Conservation (phyloP, 345 rosid genomes). For the Moricandia arvensis region DNA sequence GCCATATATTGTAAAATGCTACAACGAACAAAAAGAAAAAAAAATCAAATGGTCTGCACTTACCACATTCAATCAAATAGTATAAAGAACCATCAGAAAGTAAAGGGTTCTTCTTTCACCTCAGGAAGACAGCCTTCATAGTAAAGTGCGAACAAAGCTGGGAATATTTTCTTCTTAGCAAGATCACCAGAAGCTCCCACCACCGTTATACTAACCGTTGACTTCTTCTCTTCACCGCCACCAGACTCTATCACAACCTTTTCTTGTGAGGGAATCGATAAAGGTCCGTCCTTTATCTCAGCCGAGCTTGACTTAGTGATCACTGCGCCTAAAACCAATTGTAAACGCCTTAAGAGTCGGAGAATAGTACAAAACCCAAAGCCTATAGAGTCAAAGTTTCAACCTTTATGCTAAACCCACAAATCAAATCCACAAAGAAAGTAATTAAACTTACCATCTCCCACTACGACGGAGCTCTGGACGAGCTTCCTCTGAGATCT, state of each 20-base stretch:
- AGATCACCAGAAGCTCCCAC: slow-evolving; percentile 99
- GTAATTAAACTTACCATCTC: slow-evolving; percentile 43
- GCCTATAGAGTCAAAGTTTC: neutral
- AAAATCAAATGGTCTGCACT: slow-evolving; percentile 1
- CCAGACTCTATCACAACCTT: slow-evolving; percentile 42
- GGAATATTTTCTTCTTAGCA: slow-evolving; percentile 98
- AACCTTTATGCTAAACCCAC: neutral
- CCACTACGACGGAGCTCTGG: slow-evolving; percentile 44
- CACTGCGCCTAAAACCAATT: slow-evolving; percentile 48
- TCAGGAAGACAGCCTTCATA: slow-evolving; percentile 92
- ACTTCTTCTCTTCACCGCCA: slow-evolving; percentile 38
- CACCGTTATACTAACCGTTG: slow-evolving; percentile 85
- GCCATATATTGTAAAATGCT: slow-evolving; percentile 93
- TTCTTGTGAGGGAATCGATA: slow-evolving; percentile 40
- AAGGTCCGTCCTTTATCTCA: slow-evolving; percentile 37
- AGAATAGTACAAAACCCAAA: neutral
- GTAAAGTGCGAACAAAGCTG: slow-evolving; percentile 95
- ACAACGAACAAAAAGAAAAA: slow-evolving; percentile 23
- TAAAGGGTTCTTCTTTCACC: slow-evolving; percentile 36
- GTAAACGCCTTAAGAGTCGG: slow-evolving; percentile 2
- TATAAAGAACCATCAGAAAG: slow-evolving; percentile 12
- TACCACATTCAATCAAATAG: slow-evolving; percentile 12
- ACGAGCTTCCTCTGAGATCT: slow-evolving; percentile 42
- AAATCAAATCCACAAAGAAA: neutral
- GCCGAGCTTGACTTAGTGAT: slow-evolving; percentile 44